These are phyloP conservation scores for Wallacemonas sp. DNA, from an alignment of 208 protist species.

Conservation along the genomic window DNA sequence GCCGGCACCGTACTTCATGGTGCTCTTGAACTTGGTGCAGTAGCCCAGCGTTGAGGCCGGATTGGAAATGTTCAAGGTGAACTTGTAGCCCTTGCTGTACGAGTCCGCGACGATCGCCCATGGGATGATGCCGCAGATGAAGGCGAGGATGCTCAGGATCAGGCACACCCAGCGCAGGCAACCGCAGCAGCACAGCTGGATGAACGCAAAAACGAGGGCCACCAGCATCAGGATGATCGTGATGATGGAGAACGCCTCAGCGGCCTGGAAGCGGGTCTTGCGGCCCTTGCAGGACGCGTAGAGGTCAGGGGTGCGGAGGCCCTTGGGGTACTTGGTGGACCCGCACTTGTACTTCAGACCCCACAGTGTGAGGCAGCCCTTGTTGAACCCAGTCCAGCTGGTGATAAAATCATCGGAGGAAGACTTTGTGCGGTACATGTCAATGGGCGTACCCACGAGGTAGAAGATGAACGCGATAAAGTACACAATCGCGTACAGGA, in stretches of 20 bases:
- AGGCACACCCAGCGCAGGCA: constrained; percentile 43
- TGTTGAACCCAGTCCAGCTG: background rate
- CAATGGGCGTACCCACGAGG: constrained; percentile 46
- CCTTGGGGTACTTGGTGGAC: constrained; percentile 2
- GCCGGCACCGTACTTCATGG: constrained; percentile 38
- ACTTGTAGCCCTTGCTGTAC: constrained; percentile 22
- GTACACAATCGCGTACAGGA: constrained; percentile 26
- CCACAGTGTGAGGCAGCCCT: constrained; percentile 15
- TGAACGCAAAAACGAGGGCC: constrained; percentile 30
- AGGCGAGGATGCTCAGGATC: constrained; percentile 28
- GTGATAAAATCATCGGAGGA: background rate
- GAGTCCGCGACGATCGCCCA: constrained; percentile 34
- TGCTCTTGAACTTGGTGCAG: constrained; percentile 8
- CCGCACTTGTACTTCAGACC: constrained; percentile 14
- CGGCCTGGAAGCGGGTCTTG: constrained; percentile 31
- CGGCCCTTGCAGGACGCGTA: constrained; percentile 28
- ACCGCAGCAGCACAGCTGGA: constrained; percentile 47
- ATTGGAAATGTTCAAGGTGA: background rate
- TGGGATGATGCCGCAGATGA: constrained; percentile 24
- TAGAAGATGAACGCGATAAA: constrained; percentile 43
- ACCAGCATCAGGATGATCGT: constrained; percentile 27
- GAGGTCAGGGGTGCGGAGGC: constrained; percentile 5
- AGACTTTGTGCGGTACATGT: constrained; percentile 37
- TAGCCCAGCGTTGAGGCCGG: background rate
- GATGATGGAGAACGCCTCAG: constrained; percentile 43